phyloP scores from a whole-genome alignment of 495 filamentous ascomycete genomes.

The Choiromyces venosus region DNA sequence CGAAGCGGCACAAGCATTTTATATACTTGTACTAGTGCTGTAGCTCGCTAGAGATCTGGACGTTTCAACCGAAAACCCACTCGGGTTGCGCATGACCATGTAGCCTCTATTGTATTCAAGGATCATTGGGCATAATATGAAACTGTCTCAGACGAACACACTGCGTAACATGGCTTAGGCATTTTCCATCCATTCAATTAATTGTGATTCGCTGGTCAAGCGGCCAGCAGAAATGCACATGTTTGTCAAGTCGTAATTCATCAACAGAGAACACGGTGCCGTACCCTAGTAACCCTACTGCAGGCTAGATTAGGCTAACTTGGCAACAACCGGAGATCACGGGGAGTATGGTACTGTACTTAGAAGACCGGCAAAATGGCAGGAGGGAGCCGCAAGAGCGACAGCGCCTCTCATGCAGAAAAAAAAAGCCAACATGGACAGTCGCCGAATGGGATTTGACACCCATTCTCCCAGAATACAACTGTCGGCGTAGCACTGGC shows the following conservation, averaged over 20 bases:
- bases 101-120: no score
- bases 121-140: background rate
- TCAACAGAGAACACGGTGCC: background rate
- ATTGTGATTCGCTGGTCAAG: background rate
- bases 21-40: background rate
- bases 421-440: background rate
- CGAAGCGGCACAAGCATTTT: background rate
- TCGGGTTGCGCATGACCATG: background rate
- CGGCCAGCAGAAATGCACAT: background rate
- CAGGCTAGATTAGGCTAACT: background rate
- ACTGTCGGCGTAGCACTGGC: background rate
- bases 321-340: background rate
- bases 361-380: background rate
- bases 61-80: no score
- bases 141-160: background rate
- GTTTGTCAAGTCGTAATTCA: background rate
- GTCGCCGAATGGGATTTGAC: background rate
- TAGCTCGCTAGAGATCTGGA: background rate
- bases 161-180: background rate
- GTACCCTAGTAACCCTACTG: background rate
- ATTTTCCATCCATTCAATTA: background rate
- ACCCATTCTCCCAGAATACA: background rate
- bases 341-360: background rate
- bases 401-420: background rate
- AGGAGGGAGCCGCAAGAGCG: background rate